Percentiles rank a stretch among this genome's conserved stretches.
phyloP scores from a whole-genome alignment of 352 stramenopile species.

The Phytophthora tubulina region DNA sequence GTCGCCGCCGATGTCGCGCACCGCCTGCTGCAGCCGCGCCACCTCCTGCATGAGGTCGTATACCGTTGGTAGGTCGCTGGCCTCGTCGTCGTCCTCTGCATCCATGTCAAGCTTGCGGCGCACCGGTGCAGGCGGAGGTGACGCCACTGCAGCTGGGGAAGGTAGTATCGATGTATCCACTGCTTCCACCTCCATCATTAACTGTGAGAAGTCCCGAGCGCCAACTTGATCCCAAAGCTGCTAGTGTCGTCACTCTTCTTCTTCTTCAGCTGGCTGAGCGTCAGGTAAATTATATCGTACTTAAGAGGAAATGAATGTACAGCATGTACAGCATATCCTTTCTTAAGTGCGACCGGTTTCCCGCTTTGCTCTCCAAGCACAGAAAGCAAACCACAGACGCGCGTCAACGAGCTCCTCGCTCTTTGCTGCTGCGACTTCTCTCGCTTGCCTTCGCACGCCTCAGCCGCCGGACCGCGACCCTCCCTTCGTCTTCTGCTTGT shows the following conservation, averaged over 20 bases:
- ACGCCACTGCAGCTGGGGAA: not conserved
- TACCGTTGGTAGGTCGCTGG: constrained; percentile 54
- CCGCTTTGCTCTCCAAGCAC: constrained; percentile 4
- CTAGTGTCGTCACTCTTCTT: not conserved
- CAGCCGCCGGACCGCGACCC: not conserved
- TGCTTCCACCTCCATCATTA: too few species aligned
- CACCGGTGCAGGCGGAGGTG: constrained; percentile 26
- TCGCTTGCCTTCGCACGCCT: not conserved
- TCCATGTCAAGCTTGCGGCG: constrained; percentile 38
- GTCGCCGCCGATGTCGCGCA: constrained; percentile 53
- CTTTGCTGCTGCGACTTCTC: not conserved
- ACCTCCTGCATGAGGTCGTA: constrained; percentile 69
- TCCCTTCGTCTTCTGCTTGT: constrained; percentile 4
- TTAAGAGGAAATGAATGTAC: too few species aligned
- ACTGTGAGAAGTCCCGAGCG: not conserved
- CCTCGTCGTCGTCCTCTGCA: constrained; percentile 31
- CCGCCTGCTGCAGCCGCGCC: constrained; percentile 49
- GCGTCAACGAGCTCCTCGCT: constrained; percentile 11
- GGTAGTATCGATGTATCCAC: too few species aligned
- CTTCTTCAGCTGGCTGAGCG: not conserved
- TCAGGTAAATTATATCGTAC: too few species aligned
- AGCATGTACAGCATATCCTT: constrained; percentile 26
- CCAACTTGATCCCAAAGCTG: not conserved
- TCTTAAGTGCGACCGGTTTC: constrained; percentile 9
- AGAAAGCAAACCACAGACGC: constrained; percentile 16